Evolutionary conservation across 768 basidiomycete species (phyloP).

Genomic region (Hortiboletus campestris): DNA sequence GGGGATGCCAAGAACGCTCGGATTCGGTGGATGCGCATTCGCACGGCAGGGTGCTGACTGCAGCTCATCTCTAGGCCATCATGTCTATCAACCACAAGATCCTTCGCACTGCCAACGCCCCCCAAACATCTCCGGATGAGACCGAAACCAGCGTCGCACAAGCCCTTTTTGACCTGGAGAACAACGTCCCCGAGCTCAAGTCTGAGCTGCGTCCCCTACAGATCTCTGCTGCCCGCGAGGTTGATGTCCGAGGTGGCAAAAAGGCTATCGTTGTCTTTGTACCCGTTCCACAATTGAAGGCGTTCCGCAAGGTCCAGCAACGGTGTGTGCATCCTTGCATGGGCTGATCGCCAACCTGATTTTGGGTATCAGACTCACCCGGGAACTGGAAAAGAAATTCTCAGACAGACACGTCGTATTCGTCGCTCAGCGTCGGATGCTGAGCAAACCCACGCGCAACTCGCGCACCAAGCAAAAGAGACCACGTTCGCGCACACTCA

Average conservation of each 20-base stretch:
- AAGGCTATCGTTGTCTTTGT: constrained; percentile 99
- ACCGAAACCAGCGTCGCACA: constrained; percentile 91
- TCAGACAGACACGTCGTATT: constrained; percentile 99
- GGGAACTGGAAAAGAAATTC: constrained; percentile 99
- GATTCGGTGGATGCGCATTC: constrained; percentile 56
- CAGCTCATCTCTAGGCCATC: constrained; percentile 22
- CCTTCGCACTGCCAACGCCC: constrained; percentile 93
- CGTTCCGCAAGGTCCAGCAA: constrained; percentile 97
- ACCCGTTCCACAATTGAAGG: constrained; percentile 95
- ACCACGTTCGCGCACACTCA: constrained; percentile 95
- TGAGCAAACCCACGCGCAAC: constrained; percentile 94
- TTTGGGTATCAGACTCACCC: constrained; percentile 64
- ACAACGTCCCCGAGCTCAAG: constrained; percentile 98
- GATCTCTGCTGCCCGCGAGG: constrained; percentile 97
- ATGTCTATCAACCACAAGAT: constrained; percentile 90
- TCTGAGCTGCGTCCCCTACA: constrained; percentile 91
- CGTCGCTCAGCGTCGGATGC: constrained; percentile 96
- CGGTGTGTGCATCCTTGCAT: constrained; percentile 48
- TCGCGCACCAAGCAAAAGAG: constrained; percentile 94
- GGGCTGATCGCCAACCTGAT: constrained; percentile 6
- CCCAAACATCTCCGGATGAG: constrained; percentile 84
- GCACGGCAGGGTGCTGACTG: constrained; percentile 45
- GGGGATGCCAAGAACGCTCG: constrained; percentile 20
- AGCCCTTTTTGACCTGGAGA: constrained; percentile 95
- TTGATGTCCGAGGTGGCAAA: constrained; percentile 98